Conservation (phyloP, 1,139 yeast species). For the Blastobotrys persicus region DNA sequence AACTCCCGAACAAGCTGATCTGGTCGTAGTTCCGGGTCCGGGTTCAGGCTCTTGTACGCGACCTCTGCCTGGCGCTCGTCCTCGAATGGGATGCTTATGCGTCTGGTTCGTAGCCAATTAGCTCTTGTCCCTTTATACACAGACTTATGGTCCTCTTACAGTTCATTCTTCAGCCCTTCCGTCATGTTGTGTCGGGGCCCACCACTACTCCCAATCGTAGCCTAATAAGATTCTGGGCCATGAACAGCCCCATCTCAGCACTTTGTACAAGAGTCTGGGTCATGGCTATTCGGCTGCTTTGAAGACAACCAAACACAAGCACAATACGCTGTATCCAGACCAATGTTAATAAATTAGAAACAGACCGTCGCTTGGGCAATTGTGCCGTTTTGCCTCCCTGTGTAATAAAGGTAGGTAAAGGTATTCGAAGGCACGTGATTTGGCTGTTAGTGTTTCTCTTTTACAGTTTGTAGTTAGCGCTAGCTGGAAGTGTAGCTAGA, state of each 20-base stretch:
- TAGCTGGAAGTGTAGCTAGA: background rate
- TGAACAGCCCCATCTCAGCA: too few relatives aligned
- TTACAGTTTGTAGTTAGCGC: background rate
- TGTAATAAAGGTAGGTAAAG: too few relatives aligned
- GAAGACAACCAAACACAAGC: too few relatives aligned
- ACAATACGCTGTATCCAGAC: too few relatives aligned
- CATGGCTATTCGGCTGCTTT: too few relatives aligned
- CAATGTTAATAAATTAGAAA: background rate
- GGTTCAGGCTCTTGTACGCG: conserved; percentile 57
- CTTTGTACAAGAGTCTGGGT: too few relatives aligned
- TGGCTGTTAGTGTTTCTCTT: background rate
- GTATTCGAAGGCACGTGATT: background rate
- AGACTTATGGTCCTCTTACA: conserved; percentile 1
- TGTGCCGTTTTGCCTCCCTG: too few relatives aligned
- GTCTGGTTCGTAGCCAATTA: too few relatives aligned
- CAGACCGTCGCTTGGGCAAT: too few relatives aligned
- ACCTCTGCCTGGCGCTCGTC: conserved; percentile 57
- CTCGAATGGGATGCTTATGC: conserved; percentile 61
- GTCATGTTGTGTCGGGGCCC: background rate
- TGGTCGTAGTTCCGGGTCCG: conserved; percentile 77
- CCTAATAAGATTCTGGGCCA: too few relatives aligned
- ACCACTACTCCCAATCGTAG: background rate
- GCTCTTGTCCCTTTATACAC: too few relatives aligned
- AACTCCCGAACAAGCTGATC: conserved; percentile 37
- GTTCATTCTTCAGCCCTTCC: background rate